A percentile compares a stretch with the other conserved stretches of the same genome.
phyloP scores from a whole-genome alignment of 371 early-diverging fungal species.

The Zancudomyces culisetae region DNA sequence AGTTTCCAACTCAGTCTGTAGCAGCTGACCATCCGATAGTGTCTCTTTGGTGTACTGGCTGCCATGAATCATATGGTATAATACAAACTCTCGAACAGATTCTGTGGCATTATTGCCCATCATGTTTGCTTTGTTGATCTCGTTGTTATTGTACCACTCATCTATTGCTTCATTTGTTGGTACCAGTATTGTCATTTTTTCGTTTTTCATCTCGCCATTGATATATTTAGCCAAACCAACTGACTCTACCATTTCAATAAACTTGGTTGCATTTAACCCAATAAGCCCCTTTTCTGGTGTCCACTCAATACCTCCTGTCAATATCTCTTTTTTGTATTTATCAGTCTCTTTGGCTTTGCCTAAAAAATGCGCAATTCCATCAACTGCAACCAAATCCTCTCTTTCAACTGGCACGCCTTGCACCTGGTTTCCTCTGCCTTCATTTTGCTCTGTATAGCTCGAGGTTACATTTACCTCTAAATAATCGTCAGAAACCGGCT shows the following conservation, averaged over 20 bases:
- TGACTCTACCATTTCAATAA: conserved; percentile 18
- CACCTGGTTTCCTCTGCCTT: background rate
- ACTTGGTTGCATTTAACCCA: conserved; percentile 23
- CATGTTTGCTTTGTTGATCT: conserved; percentile 5
- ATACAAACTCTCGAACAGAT: conserved; percentile 14
- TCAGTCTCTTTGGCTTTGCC: too few species aligned
- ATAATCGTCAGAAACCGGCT: background rate
- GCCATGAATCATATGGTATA: conserved; percentile 20
- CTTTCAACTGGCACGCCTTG: too few species aligned
- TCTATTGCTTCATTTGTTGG: conserved; percentile 25
- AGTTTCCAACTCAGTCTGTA: conserved; percentile 13
- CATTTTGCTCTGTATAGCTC: background rate
- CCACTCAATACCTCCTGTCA: conserved; percentile 6
- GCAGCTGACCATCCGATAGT: conserved; percentile 9
- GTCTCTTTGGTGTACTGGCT: conserved; percentile 9
- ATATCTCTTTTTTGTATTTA: too few species aligned
- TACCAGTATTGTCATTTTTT: conserved; percentile 21
- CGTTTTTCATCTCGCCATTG: conserved; percentile 15
- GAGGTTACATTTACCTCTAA: background rate
- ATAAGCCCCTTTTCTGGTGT: conserved; percentile 21
- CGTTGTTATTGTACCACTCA: conserved; percentile 17
- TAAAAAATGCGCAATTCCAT: background rate
- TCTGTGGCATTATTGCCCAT: background rate
- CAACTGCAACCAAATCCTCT: background rate
- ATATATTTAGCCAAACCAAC: conserved; percentile 15